A percentile compares a stretch with the other conserved stretches of the same genome.
These are phyloP conservation scores for Mortierella sp. DNA, from an alignment of 371 early-diverging fungal genomes.

Conservation along the genomic window DNA sequence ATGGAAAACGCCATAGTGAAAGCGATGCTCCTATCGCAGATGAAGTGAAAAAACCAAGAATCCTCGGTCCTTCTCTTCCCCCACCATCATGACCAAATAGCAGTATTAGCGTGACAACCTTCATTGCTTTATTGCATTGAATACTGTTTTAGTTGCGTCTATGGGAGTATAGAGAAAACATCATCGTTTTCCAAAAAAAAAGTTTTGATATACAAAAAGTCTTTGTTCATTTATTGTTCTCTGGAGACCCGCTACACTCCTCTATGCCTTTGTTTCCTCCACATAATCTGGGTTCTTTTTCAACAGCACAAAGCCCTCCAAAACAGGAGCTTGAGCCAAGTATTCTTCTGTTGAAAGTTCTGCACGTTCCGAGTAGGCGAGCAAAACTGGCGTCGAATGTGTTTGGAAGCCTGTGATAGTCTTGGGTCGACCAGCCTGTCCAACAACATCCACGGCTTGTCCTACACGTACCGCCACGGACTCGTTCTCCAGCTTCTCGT, in stretches of 20 bases:
- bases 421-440: slow-evolving; percentile 99
- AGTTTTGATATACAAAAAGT: slow-evolving; percentile 1
- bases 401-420: slow-evolving; percentile 99
- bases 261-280: slow-evolving; percentile 76
- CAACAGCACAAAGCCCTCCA: slow-evolving; percentile 96
- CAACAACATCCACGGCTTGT: slow-evolving; percentile 99
- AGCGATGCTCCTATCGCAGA: neutral
- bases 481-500: slow-evolving; percentile 84
- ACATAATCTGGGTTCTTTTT: slow-evolving; percentile 93
- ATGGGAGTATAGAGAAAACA: neutral
- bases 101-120: neutral
- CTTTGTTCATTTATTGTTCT: slow-evolving; percentile 3
- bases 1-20: slow-evolving; percentile 12
- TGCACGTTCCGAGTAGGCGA: slow-evolving; percentile 97
- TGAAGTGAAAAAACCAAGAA: slow-evolving; percentile 25
- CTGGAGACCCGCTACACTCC: neutral
- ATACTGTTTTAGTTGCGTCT: neutral
- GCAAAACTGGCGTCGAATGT: slow-evolving; percentile 97
- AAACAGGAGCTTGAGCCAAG: slow-evolving; percentile 80
- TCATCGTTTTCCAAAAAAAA: slow-evolving; percentile 1
- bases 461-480: slow-evolving; percentile 96
- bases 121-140: neutral
- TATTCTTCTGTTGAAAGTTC: slow-evolving; percentile 98
- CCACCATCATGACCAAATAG: slow-evolving; percentile 21
- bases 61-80: slow-evolving; percentile 34